phyloP scores from a whole-genome alignment of 495 filamentous ascomycete species.

The Cercophora samala region DNA sequence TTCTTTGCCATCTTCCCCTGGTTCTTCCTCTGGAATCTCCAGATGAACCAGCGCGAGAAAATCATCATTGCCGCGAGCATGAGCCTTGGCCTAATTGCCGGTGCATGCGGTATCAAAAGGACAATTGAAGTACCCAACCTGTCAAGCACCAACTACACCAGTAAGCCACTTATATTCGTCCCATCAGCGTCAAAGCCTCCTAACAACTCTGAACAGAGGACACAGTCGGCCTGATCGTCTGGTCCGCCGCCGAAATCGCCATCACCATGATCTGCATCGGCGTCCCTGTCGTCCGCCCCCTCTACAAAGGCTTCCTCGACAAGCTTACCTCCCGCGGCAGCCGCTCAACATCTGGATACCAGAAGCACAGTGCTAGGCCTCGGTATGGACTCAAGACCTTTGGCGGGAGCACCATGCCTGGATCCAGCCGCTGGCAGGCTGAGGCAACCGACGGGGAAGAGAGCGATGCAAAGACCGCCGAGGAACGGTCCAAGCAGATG shows the following conservation, averaged over 20 bases:
- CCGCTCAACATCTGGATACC: constrained; percentile 8
- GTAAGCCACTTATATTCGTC: neutral
- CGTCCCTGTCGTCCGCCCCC: constrained; percentile 15
- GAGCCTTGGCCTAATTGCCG: neutral
- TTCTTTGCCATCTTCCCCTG: constrained; percentile 47
- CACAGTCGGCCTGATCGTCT: constrained; percentile 24
- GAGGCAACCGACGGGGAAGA: neutral
- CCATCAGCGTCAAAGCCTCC: neutral
- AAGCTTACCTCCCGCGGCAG: constrained; percentile 14
- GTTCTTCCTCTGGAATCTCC: constrained; percentile 47
- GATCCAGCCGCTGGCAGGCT: neutral
- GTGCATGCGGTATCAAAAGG: neutral
- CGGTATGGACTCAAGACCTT: neutral
- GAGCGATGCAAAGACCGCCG: neutral
- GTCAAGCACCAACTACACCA: neutral
- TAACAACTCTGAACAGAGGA: constrained; percentile 22
- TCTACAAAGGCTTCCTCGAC: constrained; percentile 6
- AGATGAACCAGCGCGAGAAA: constrained; percentile 47
- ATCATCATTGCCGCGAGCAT: constrained; percentile 37
- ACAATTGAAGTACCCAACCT: neutral
- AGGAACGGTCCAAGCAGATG: neutral
- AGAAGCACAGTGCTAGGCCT: constrained; percentile 1
- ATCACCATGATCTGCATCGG: constrained; percentile 27
- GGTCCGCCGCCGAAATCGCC: constrained; percentile 26
- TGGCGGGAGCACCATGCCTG: neutral